Conservation (phyloP, 2,329 filamentous ascomycete genomes). For the Fusarium euwallaceae region DNA sequence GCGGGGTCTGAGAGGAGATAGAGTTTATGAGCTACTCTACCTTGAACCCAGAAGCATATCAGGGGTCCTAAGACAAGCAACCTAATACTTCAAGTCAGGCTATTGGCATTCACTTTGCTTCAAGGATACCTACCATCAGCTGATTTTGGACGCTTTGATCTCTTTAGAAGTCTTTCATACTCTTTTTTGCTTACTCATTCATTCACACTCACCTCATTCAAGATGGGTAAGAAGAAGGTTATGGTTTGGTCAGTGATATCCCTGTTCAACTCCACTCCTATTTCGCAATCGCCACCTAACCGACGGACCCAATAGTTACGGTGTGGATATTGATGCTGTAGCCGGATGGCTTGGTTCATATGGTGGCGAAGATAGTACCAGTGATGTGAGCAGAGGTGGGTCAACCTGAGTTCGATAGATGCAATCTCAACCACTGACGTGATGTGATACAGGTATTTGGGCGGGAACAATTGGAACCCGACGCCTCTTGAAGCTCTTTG, state of each 20-base stretch:
- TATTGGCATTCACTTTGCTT: neutral
- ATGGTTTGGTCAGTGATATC: constrained; percentile 41
- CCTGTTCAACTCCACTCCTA: neutral
- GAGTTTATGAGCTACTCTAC: neutral
- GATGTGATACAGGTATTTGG: constrained; percentile 49
- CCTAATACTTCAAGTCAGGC: neutral
- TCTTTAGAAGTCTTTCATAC: neutral
- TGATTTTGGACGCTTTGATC: neutral
- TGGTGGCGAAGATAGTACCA: constrained; percentile 79
- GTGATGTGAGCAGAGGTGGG: constrained; percentile 77
- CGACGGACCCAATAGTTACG: constrained; percentile 61
- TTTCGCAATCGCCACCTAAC: neutral
- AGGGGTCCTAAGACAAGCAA: neutral
- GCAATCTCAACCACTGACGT: constrained; percentile 47
- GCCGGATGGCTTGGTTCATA: constrained; percentile 84
- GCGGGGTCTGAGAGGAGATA: neutral
- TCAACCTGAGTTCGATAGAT: neutral
- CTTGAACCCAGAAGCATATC: neutral
- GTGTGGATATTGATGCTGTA: constrained; percentile 81
- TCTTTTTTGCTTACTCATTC: neutral
- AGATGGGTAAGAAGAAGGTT: constrained; percentile 55
- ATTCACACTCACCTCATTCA: neutral
- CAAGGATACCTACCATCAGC: neutral
- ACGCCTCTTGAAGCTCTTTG: constrained; percentile 77
- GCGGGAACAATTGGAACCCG: constrained; percentile 77